Evolutionary conservation across 371 early-diverging fungal genomes (phyloP), one percentile per base, ranked within the genome.

Genomic region (Polyrhizophydium stewartii): DNA sequence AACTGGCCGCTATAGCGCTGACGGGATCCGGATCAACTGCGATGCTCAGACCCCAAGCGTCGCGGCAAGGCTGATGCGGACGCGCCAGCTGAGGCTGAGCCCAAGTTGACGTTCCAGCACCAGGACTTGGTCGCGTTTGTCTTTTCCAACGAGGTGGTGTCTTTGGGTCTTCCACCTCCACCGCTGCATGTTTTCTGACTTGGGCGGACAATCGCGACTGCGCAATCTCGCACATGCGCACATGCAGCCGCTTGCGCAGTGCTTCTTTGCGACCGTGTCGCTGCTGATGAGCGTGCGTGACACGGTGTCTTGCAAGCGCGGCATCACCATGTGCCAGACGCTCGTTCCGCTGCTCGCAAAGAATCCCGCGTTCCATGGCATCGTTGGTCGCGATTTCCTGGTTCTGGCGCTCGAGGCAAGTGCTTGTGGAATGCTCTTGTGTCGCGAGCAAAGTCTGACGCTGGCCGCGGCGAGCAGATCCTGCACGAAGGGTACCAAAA

Each of bases 401-500:
- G 60, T 58, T 19, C 60, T 74, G 2, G 62, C 69, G 2, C 62
- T 81, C 59, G 70, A 77, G 63, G 81, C 67, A 30, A 17, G 58
- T 13, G 19, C 17, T 17, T 53, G 5, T 56, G 16, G 21, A 31
- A 16, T 40, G 56, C 56, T 6, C 38, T 38, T 46, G 50, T 28
- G 31, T 7, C 25, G 0, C 31, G 55, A 40, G 24, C n/a, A 28
- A 40, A 25, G 19, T 27, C 31, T 40, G 6, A 21, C 55, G 13
- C 28, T 32, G 52, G 3, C 56, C 17, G 0, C 19, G 6, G 10
- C 31, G 21, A 32, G 38, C 35, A 74, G 66, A 58, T 77, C 0
- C 64, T 83, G 33, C 77, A 77, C 53, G 82, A 83, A 56, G 70
- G 74, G 19, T 85, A 85, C 59, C 79, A 81, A 46, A 71, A 68